Base-by-base conservation (phyloP, 371 early-diverging fungal species). In the Apophysomyces elegans region DNA sequence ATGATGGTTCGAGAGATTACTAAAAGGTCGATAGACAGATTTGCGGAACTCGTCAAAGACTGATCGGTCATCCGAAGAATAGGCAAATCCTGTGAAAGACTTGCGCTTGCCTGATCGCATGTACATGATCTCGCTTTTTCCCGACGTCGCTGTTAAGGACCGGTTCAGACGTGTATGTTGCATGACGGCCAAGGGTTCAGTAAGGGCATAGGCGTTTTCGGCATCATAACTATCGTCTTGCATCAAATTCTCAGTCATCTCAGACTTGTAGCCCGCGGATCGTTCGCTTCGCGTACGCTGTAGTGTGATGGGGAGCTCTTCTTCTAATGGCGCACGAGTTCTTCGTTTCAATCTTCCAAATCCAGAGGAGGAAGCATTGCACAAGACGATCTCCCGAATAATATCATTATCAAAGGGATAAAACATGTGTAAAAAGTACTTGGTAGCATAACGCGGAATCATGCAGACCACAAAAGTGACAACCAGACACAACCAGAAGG, bases 391-490 rank as follows among this genome's bases (percentile, higher is more conserved):
- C 63, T 91, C 91, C 4, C 84, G 82, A 6, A 88, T 72, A 21
- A 91, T 84, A 61, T 88, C 91, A 16, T 86, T 84, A 58, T 91
- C 91, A 45, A 74, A 79, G 0, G 91, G 91, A 58, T 71, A 54
- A 26, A 83, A 78, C 66, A 77, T 77, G 50, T 79, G 85, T 32
- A 84, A 71, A n/a, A 74, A 77, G 45, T 80, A 83, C 56, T 84
- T 83, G 39, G 82, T 71, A 6, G 77, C 70, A 36, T 77, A 73
- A 14, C 89, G 74, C 0, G 91, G 90, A 18, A 85, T 32, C 61
- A 90, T 68, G 14, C 80, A 79, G 12, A 84, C 71, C 12, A 72
- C 67, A 57, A 89, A 80, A 0, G 83, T 83, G 16, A 91, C 39
- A 5, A 86, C 43, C 7, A 83, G 46, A 43, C 77, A 75, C 4